Base-by-base conservation (phyloP, 331 rosid species). In the Telfairia occidentalis region DNA sequence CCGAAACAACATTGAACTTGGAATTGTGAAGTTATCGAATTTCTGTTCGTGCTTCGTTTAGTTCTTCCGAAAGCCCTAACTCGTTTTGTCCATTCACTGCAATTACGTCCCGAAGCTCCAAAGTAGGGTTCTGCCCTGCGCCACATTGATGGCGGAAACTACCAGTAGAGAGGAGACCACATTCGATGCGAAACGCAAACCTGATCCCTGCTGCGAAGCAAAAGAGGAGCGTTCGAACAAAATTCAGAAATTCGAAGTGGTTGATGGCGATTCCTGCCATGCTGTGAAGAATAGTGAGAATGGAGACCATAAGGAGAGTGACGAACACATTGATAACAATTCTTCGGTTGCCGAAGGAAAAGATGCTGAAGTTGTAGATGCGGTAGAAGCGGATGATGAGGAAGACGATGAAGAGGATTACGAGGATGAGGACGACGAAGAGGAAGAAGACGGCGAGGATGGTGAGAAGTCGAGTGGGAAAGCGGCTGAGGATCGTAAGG, bases 121-220 rank as follows among this genome's bases (percentile, higher is more conserved):
- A 21, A 23, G 23, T 67, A 74, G 57, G 54, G 52, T 55, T 63
- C 42, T 26, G 75, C 78, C 53, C 42, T 26, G 75, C 78, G 65
- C 71, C 76, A 42, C 80, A 42, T 63, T 81, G 78, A 93, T 91
- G 98, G 92, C 90, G 16, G 97, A 90, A 76, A 78, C 73, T 34
- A 72, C 81, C 53, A 67, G 49, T 72, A 83, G 35, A 11, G 92
- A 83, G 12, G 89, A 86, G 74, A 48, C 75, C 40, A 26, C 95
- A 88, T 86, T 86, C 67, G 82, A 29, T 57, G 43, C 81, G 13
- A 93, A 93, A 82, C 98, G 98, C 4, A 89, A 86, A 54, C 83
- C 86, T 75, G 89, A 86, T 81, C 76, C 81, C 52, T 73, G 71
- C 66, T 9, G 46, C 42, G 87, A 79, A 23, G 83, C 86, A 6